Conservation (phyloP, 2,329 filamentous ascomycete genomes). For the Trichothecium roseum region DNA sequence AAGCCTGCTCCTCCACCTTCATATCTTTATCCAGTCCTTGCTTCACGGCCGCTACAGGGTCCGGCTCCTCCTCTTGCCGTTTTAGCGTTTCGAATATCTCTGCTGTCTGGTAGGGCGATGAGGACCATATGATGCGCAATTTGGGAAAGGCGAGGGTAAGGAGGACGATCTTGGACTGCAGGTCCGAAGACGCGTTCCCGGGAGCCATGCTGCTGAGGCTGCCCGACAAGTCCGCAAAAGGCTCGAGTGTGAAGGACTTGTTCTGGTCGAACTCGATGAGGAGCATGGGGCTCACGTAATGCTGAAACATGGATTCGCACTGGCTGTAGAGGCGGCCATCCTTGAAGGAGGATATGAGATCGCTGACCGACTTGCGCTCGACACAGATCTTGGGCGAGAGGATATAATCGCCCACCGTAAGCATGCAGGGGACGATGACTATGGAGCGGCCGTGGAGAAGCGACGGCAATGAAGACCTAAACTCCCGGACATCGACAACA, state of each 20-base stretch:
- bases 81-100: constrained; percentile 95
- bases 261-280: constrained; percentile 97
- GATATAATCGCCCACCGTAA: constrained; percentile 95
- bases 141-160: constrained; percentile 86
- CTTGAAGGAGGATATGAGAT: constrained; percentile 83
- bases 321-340: constrained; percentile 89
- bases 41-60: constrained; percentile 77
- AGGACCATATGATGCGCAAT: constrained; percentile 88
- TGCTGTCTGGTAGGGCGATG: constrained; percentile 86
- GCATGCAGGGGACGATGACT: constrained; percentile 83
- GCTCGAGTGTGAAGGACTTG: constrained; percentile 91
- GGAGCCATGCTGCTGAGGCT: constrained; percentile 53
- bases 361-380: constrained; percentile 86
- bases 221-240: constrained; percentile 57
- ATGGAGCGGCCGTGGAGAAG: constrained; percentile 83
- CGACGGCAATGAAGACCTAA: constrained; percentile 84
- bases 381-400: constrained; percentile 85
- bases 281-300: constrained; percentile 84
- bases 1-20: constrained; percentile 56
- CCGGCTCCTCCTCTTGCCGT: constrained; percentile 78
- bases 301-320: constrained; percentile 84
- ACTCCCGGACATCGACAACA: constrained; percentile 92
- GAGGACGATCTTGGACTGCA: constrained; percentile 86
- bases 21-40: constrained; percentile 56
- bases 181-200: constrained; percentile 51